Percentiles rank a stretch among this genome's conserved stretches.
These are phyloP conservation scores for Phanerochaete carnosa DNA, from an alignment of 768 basidiomycete species.

Conservation along the genomic window DNA sequence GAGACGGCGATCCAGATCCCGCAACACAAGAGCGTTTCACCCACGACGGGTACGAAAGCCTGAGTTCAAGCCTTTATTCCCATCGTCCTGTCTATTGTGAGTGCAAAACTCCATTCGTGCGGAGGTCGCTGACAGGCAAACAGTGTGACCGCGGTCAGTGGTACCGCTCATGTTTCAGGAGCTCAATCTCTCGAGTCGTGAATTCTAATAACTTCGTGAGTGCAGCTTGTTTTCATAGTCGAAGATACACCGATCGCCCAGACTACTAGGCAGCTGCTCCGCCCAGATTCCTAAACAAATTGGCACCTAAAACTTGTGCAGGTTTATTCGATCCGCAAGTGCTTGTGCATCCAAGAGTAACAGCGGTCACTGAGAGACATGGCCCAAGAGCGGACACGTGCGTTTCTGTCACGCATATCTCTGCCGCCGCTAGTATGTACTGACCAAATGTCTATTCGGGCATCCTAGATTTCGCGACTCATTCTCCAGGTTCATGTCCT, in stretches of 20 bases:
- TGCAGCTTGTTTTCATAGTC: conserved; percentile 1
- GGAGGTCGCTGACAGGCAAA: background rate
- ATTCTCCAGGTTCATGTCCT: too few species aligned
- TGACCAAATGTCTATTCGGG: too few species aligned
- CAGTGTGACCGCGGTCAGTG: conserved; percentile 76
- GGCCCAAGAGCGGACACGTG: background rate
- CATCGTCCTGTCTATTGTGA: conserved; percentile 46
- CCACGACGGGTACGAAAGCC: conserved; percentile 58
- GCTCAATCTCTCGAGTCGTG: conserved; percentile 64
- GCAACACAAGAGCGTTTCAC: conserved; percentile 50
- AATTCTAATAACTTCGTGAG: conserved; percentile 68
- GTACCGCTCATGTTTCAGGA: conserved; percentile 58
- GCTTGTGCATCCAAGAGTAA: too few species aligned
- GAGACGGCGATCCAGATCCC: conserved; percentile 57
- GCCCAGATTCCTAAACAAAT: conserved; percentile 36
- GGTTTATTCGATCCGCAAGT: conserved; percentile 60
- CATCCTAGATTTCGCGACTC: conserved; percentile 67
- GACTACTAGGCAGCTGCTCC: conserved; percentile 49
- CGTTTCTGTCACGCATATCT: too few species aligned
- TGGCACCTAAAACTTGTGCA: conserved; percentile 47
- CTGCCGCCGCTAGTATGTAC: too few species aligned
- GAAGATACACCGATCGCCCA: conserved; percentile 38
- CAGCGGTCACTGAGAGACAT: too few species aligned
- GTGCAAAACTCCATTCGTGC: conserved; percentile 5
- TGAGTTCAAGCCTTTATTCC: conserved; percentile 53